A percentile compares a stretch with the other conserved stretches of the same genome.
phyloP scores from a whole-genome alignment of 78 protist species.

The Abeoforma whisleri region DNA sequence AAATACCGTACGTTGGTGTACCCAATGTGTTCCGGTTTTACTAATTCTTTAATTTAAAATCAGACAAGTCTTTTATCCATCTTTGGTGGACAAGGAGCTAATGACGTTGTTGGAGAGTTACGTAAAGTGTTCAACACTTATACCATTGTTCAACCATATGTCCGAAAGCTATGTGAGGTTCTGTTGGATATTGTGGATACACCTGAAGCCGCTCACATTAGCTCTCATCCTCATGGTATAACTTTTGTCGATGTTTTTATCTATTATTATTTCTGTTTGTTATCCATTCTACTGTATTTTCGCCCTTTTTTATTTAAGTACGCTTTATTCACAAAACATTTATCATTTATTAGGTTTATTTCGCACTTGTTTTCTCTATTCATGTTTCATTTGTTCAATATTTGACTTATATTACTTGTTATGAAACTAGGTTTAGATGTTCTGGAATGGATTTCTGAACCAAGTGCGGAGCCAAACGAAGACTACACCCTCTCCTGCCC shows the following conservation, averaged over 20 bases:
- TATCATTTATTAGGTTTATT: background rate
- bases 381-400: background rate
- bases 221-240: background rate
- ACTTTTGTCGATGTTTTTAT: background rate
- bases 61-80: background rate
- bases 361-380: background rate
- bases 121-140: constrained; percentile 19
- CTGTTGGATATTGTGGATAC: background rate
- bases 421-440: constrained; percentile 22
- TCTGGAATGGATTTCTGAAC: constrained; percentile 24
- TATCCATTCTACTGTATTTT: background rate
- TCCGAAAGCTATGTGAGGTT: background rate
- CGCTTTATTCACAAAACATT: background rate
- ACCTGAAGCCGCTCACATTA: constrained; percentile 5
- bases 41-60: background rate
- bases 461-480: background rate
- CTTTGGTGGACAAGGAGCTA: constrained; percentile 44
- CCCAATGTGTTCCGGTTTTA: background rate
- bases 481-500: constrained; percentile 42
- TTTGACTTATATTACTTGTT: background rate
- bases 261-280: background rate
- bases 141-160: background rate
- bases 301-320: background rate
- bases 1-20: too few relatives aligned
- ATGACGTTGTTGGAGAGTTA: constrained; percentile 22